A percentile compares a stretch with the other conserved stretches of the same genome.
Evolutionary conservation across 2,329 filamentous ascomycete genomes (phyloP).

Genomic region (Pseudogymnoascus sp.): DNA sequence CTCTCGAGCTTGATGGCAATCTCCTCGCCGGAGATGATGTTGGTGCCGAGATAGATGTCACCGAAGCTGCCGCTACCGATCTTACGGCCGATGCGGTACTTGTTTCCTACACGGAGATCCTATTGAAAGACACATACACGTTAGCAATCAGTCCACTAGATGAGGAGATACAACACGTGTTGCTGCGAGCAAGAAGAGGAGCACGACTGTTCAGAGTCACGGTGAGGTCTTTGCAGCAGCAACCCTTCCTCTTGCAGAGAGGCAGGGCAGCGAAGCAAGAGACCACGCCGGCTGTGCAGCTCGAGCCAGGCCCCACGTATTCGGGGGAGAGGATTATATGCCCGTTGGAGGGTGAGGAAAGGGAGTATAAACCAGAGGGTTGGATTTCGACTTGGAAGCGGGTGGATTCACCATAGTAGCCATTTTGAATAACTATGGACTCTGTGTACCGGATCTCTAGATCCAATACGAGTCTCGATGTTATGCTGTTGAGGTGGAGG

Average conservation of each 20-base stretch:
- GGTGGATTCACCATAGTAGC: slow-evolving; percentile 52
- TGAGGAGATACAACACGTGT: not conserved
- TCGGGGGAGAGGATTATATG: slow-evolving; percentile 15
- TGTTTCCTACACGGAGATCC: slow-evolving; percentile 99
- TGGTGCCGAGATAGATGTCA: slow-evolving; percentile 97
- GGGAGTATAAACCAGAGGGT: slow-evolving; percentile 34
- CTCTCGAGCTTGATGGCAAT: slow-evolving; percentile 99
- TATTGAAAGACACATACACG: slow-evolving; percentile 32
- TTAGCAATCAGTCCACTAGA: slow-evolving; percentile 1
- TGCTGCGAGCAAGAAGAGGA: not conserved
- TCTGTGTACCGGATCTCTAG: slow-evolving; percentile 24
- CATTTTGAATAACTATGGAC: slow-evolving; percentile 41
- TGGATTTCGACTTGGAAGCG: slow-evolving; percentile 32
- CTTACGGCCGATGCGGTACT: slow-evolving; percentile 99
- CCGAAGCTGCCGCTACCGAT: slow-evolving; percentile 97
- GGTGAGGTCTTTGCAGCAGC: not conserved
- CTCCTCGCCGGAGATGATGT: slow-evolving; percentile 99
- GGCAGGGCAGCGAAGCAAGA: not conserved
- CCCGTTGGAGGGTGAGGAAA: slow-evolving; percentile 28
- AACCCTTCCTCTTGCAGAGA: not conserved
- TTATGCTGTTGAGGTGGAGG: not conserved
- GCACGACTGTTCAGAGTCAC: not conserved
- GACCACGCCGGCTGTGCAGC: not conserved
- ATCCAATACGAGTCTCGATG: slow-evolving; percentile 27
- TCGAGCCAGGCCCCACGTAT: not conserved